A percentile compares a stretch with the other conserved stretches of the same genome.
phyloP scores from a whole-genome alignment of 371 early-diverging fungal genomes.

The Haplosporangium sp. region DNA sequence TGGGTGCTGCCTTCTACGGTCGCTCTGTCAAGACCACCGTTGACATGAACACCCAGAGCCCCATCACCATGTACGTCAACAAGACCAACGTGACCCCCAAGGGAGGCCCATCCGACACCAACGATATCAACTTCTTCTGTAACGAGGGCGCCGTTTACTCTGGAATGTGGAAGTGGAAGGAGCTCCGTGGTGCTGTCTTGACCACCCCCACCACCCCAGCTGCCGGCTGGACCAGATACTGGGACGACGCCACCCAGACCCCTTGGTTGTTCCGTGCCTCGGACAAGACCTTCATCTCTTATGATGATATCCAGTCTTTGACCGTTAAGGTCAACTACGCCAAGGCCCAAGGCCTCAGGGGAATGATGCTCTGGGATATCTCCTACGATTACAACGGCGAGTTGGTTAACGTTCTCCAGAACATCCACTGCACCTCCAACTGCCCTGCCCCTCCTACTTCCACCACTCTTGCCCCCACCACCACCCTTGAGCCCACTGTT shows the following conservation, averaged over 20 bases:
- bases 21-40: slow-evolving; percentile 69
- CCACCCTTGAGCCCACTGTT: slow-evolving; percentile 5
- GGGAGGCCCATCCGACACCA: slow-evolving; percentile 61
- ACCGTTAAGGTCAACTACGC: slow-evolving; percentile 70
- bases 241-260: slow-evolving; percentile 51
- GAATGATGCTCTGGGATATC: slow-evolving; percentile 76
- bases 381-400: slow-evolving; percentile 65
- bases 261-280: slow-evolving; percentile 55
- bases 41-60: slow-evolving; percentile 60
- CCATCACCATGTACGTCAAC: slow-evolving; percentile 54
- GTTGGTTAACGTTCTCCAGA: slow-evolving; percentile 59
- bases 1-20: slow-evolving; percentile 80
- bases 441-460: slow-evolving; percentile 33
- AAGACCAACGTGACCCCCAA: slow-evolving; percentile 62
- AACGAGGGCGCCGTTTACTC: slow-evolving; percentile 52
- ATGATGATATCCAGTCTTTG: slow-evolving; percentile 74
- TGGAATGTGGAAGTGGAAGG: slow-evolving; percentile 76
- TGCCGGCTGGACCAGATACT: slow-evolving; percentile 48
- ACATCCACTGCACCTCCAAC: slow-evolving; percentile 56
- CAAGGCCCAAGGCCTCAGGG: slow-evolving; percentile 62
- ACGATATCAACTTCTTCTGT: slow-evolving; percentile 62
- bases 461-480: slow-evolving; percentile 6
- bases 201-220: slow-evolving; percentile 50
- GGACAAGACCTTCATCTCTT: slow-evolving; percentile 70
- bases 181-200: slow-evolving; percentile 68